phyloP scores from a whole-genome alignment of 2,329 filamentous ascomycete species.

The Rhynchosporium graminicola region DNA sequence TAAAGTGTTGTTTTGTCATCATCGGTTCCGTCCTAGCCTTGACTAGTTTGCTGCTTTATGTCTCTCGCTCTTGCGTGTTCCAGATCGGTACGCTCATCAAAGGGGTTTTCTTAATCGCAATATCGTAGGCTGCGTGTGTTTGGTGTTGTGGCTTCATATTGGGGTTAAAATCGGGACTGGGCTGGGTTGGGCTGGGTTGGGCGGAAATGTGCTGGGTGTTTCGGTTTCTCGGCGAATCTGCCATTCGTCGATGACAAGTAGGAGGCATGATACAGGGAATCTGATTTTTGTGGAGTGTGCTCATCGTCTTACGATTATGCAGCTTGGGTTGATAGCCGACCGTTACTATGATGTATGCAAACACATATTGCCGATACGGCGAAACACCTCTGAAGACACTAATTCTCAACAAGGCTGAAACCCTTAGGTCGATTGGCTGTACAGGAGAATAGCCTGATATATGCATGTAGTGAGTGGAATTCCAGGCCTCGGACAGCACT shows the following conservation, averaged over 20 bases:
- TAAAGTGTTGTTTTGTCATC: conserved; percentile 1
- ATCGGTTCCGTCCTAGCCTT: not conserved
- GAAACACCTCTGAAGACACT: not conserved
- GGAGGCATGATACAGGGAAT: not conserved
- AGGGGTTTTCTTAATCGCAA: not conserved
- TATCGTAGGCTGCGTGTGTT: not conserved
- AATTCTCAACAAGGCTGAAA: not conserved
- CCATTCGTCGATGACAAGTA: too few species aligned
- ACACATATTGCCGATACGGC: not conserved
- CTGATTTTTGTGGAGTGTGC: not conserved
- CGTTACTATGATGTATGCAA: conserved; percentile 5
- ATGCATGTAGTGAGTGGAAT: not conserved
- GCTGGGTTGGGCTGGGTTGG: not conserved
- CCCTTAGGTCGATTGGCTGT: not conserved
- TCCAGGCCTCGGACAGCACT: not conserved
- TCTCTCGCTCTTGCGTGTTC: not conserved
- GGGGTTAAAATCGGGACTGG: not conserved
- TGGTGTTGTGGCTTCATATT: not conserved
- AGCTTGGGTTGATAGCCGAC: not conserved
- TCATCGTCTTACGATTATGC: not conserved
- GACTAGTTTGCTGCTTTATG: not conserved
- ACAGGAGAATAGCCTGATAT: not conserved
- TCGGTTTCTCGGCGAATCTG: too few species aligned
- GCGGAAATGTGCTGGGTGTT: not conserved
- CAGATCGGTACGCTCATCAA: not conserved